Evolutionary conservation across 2,329 filamentous ascomycete species (phyloP), one percentile per base, ranked within the genome.

Genomic region (Colletotrichum lini): DNA sequence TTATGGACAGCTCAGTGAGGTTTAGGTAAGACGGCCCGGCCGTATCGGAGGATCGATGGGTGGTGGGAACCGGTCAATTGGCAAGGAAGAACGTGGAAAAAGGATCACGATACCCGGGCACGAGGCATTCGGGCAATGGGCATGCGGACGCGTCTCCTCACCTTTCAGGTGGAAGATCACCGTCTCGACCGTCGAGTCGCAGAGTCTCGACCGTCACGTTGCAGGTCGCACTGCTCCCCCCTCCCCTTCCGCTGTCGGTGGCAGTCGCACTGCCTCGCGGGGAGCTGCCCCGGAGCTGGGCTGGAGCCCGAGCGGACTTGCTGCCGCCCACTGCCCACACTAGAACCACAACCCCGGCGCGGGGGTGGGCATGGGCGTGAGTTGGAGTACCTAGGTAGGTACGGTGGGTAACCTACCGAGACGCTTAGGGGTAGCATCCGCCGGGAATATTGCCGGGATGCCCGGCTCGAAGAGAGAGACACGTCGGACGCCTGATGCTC

Each of bases 261-360:
- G 35, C 30, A 35, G 30, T 35, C 65, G 45, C 65, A 71, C 68
- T 68, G 64, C 68, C 65, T 71, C 68, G 58, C 65, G 65, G 65
- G 68, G 64, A 71, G 58, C 52, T 68, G 38, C 40, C 58, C 65
- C 68, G 53, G 64, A 58, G 40, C 58, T 71, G 53, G 53, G 52
- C 40, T 68, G 40, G 65, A 68, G 66, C 64, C 23, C 45, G 47
- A 63, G 49, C 68, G 52, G 64, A 54, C 56, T 18, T 52, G 30
- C 67, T 67, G 38, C 64, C 35, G 57, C 38, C 61, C 60, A 63
- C 49, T 30, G 45, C 45, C 45, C 23, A 50, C 23, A 18, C 50
- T 52, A 65, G 42, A 45, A 61, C 47, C 50, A 42, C 64, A 45
- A 59, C 63, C 57, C 56, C 49, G 67, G 47, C 64, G 67, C 67